Evolutionary conservation across 73 alveolate species (phyloP), one percentile per base, ranked within the genome.

Genomic region (Paramecium bursaria): DNA sequence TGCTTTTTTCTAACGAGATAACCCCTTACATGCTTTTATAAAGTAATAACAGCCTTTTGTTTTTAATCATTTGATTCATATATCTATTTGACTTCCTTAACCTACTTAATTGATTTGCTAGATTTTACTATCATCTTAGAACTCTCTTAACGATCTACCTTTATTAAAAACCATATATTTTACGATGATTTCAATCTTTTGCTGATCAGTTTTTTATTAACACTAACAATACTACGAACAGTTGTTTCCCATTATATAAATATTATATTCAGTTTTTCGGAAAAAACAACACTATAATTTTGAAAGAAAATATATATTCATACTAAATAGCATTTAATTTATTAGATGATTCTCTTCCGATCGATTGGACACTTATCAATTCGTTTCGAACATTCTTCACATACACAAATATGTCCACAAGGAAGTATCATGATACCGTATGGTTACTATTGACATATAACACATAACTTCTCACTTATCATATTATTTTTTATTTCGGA

Each of bases 371-470:
- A 67, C 2, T 67, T 13, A 33, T 31, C 55, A 39, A 67, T 42
- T n/a, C 23, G 17, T 17, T 19, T 39, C 44, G 82, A 67, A 19
- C 82, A 67, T 4, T 31, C 30, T 67, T 67, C 82, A 39, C 82
- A 67, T 14, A 67, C 60, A 67, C 82, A 67, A 15, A 67, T 46
- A 67, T 67, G 82, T 19, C 82, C 82, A 67, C 82, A 67, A 3
- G 82, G 82, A 5, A 39, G 33, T n/a, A 67, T n/a, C 19, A 67
- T 21, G 0, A 67, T 67, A 15, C 55, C 19, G 44, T 67, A 67
- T 42, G 26, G 46, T n/a, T 67, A 39, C 22, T 67, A 15, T 1
- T 39, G 6, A 42, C 82, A 67, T 14, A 67, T 67, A 13, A 67
- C 82, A 42, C 82, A 67, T 11, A 67, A 67, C 57, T 67, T 67